Evolutionary conservation across 1,284 basidiomycete genomes (phyloP).

Genomic region (Cystobasidiaceae sp.): DNA sequence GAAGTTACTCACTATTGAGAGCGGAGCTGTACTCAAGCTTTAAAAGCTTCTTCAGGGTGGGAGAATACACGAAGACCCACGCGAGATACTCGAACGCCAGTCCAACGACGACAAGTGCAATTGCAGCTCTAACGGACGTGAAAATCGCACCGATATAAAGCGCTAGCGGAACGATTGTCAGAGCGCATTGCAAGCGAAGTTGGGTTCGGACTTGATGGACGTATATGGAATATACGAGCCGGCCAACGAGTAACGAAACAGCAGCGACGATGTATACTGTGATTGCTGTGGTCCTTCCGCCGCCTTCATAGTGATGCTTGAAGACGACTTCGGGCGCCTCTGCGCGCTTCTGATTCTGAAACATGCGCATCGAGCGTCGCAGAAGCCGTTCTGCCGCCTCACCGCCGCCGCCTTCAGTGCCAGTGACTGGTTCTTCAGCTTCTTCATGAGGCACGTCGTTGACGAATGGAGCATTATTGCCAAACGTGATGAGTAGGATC

Average conservation of each 20-base stretch:
- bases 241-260: neutral
- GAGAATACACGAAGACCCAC: constrained; percentile 13
- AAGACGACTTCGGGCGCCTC: too few relatives aligned
- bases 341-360: too few relatives aligned
- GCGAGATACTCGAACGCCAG: neutral
- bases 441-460: neutral
- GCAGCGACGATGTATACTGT: constrained; percentile 16
- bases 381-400: too few relatives aligned
- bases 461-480: constrained; percentile 10
- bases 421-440: too few relatives aligned
- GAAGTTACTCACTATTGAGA: neutral
- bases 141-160: constrained; percentile 13
- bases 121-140: constrained; percentile 6
- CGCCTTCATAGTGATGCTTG: constrained; percentile 20
- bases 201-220: constrained; percentile 17
- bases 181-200: neutral
- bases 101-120: constrained; percentile 10
- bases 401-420: too few relatives aligned
- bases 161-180: constrained; percentile 6
- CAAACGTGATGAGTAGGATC: constrained; percentile 18
- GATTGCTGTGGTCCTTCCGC: constrained; percentile 8
- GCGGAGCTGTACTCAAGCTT: constrained; percentile 22
- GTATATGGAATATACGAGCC: constrained; percentile 9
- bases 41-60: neutral
- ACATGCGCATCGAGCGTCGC: too few relatives aligned